Base-by-base conservation (phyloP, 2,329 filamentous ascomycete species). In the Sphaceloma murrayae region DNA sequence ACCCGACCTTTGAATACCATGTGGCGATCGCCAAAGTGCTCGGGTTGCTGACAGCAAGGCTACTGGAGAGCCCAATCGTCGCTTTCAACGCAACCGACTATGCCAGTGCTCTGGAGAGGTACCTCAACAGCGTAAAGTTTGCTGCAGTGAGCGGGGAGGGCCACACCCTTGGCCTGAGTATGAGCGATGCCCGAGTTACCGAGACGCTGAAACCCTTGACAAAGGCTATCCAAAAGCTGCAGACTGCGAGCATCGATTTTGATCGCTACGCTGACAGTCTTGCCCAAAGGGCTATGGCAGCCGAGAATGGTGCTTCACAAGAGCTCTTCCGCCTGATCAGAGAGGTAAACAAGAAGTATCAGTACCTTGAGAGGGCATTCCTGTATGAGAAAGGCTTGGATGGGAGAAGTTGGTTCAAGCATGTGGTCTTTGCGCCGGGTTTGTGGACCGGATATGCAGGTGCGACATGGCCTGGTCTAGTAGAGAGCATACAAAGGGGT, bases 361-460 rank as follows among this genome's bases (percentile, higher is more conserved):
- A 94, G 71, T 68, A 70, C 6, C 66, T 96, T 0, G 89, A 96
- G 62, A 72, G 87, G 11, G 70, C 79, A 40, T 94, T 95, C 62
- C 55, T 95, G 50, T 82, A 85, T 55, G 65, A 76, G 3, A 69
- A 73, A 2, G 89, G 89, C 1, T 65, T 96, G 14, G 88, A 94
- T 59, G 77, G 78, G 1, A 70, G 89, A 48, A 68, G 69, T 17
- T 95, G 87, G 87, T 96, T 89, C 68, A 95, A 95, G 67, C 89
- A 95, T 56, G 82, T 94, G 2, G 82, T 95, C 1, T 95, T 93
- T 63, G 88, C 88, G 1, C 88, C 88, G 0, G 88, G 88, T 0
- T 61, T 89, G 36, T 94, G 87, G 86, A 94, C 86, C 0, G 88
- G 88, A 0, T 95, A 95, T 62, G 70, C 86, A 0, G 88, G 87